Base-by-base conservation (phyloP, 495 filamentous ascomycete genomes). In the Hyaloscypha finlandica region DNA sequence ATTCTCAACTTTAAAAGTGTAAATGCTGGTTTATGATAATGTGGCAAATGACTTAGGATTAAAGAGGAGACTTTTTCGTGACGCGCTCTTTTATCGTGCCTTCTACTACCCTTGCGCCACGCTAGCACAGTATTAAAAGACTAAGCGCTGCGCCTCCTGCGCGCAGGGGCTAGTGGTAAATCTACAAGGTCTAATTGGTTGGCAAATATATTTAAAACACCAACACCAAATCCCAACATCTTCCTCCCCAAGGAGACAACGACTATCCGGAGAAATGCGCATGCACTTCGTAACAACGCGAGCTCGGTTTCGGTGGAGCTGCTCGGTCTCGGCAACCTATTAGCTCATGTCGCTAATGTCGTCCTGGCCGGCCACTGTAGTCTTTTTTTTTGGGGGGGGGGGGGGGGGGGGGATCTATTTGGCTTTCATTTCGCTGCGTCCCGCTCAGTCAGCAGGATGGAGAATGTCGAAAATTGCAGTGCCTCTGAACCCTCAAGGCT, bases 291-390 rank as follows among this genome's bases (percentile, higher is more conserved):
- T 8, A 53, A 53, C 4, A n/a, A 53, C 51, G 4, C 8, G 51
- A 53, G 51, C 16, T 16, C 6, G 51, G 19, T 53, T n/a, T 53
- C n/a, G n/a, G n/a, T n/a, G n/a, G n/a, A n/a, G n/a, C n/a, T n/a
- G n/a, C n/a, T n/a, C n/a, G n/a, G n/a, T n/a, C n/a, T n/a, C n/a
- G n/a, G n/a, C n/a, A n/a, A n/a, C n/a, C n/a, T n/a, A n/a, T n/a
- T n/a, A n/a, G n/a, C n/a, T n/a, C n/a, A n/a, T n/a, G n/a, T n/a
- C 51, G 9, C 51, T 53, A 16, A 53, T 53, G 51, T 53, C 51
- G 16, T 53, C 51, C 51, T 53, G 51, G 16, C 51, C 51, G 51
- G 51, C 6, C 4, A 53, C 8, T 5, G 2, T 53, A n/a, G 51
- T 25, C 25, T 53, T 25, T n/a, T 56, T 56, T 56, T 56, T 29